Conservation (phyloP, 1,284 basidiomycete species). For the Cutaneotrichosporon sp. region DNA sequence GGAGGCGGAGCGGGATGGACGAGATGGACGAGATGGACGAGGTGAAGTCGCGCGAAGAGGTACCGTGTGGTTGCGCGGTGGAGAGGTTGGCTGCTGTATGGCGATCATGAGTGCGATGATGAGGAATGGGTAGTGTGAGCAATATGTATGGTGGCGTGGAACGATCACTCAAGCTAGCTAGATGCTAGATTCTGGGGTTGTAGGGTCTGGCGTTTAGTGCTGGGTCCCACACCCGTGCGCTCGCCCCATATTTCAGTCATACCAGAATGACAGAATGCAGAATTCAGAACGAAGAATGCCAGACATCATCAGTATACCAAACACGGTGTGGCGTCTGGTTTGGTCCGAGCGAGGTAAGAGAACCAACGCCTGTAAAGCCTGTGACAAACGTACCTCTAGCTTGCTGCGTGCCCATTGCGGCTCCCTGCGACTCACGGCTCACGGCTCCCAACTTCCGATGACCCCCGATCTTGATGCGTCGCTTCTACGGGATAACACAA, state of each 20-base stretch:
- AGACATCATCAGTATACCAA: neutral
- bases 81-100: constrained; percentile 9
- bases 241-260: neutral
- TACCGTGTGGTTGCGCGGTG: neutral
- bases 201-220: neutral
- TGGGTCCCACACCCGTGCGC: neutral
- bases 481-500: neutral
- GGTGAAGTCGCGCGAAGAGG: neutral
- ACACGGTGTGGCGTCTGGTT: neutral
- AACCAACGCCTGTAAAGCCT: neutral
- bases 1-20: neutral
- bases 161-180: neutral
- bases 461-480: neutral
- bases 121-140: neutral
- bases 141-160: neutral
- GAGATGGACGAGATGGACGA: neutral
- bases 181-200: neutral
- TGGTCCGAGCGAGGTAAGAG: neutral
- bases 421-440: no score
- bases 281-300: neutral
- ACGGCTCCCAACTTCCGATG: no score
- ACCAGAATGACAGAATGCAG: neutral
- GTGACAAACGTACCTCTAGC: no score
- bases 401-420: neutral
- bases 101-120: constrained; percentile 14